Evolutionary conservation across 345 rosid genomes (phyloP).

Genomic region (Arabis hirsuta): DNA sequence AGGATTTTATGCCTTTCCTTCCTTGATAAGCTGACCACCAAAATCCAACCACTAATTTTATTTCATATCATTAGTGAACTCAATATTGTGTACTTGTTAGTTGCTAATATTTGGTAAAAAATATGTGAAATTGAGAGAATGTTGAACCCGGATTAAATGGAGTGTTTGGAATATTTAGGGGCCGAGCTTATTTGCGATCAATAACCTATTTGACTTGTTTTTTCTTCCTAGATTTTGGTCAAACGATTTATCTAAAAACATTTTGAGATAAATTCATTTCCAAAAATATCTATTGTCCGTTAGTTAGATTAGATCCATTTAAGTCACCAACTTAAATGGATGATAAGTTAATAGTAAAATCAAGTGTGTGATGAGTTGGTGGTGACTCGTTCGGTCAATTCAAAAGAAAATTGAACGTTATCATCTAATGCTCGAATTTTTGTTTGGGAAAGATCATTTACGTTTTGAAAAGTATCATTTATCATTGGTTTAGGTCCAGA

Average conservation of each 20-base stretch:
- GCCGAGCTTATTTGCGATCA: neutral
- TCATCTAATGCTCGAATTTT: no score
- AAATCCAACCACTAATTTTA: slow-evolving; percentile 2
- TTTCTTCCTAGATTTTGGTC: neutral
- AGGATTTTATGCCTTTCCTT: no score
- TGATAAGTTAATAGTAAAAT: neutral
- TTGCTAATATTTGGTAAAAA: neutral
- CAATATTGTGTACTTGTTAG: no score
- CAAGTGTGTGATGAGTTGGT: no score
- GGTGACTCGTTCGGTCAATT: no score
- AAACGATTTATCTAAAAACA: neutral
- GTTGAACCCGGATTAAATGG: neutral
- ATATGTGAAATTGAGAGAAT: neutral
- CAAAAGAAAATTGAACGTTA: no score
- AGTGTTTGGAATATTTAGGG: neutral
- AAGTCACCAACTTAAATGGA: neutral
- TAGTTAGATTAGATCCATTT: no score
- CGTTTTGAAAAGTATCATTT: no score
- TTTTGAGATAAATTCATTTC: neutral
- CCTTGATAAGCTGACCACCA: no score
- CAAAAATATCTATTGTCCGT: no score
- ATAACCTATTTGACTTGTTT: neutral
- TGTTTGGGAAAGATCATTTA: no score
- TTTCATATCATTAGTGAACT: neutral
- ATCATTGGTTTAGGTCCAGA: no score